Base-by-base conservation (phyloP, 1,284 basidiomycete species). In the Leucoagaricus sp. region DNA sequence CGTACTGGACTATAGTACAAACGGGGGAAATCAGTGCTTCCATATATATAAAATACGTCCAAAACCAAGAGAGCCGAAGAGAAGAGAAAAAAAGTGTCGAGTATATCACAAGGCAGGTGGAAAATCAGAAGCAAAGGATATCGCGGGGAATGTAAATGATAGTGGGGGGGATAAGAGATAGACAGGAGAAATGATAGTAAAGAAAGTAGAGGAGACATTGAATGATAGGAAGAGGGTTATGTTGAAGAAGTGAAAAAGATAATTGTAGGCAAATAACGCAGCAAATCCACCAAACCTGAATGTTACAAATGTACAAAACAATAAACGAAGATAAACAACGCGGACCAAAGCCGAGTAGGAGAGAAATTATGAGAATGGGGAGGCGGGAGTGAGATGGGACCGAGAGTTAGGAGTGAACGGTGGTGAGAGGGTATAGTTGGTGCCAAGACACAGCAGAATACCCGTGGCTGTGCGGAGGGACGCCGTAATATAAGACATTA, bases 41-140 rank as follows among this genome's bases (percentile, higher is more conserved):
- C 49, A 31, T 50, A 50, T 48, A 48, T 48, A 48, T 40, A 50
- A 40, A 40, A 50, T 50, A 40, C 15, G 7, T 41, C 36, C 34
- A 40, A 41, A 50, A 31, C 49, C 25, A 53, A 53, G 13, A 31
- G 13, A 34, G 23, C 12, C 6, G n/a, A 28, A 28, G 25, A 46
- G 9, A 33, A 33, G 13, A 13, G 13, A 33, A 33, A 33, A 13
- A 21, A 21, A 9, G 29, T 48, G 6, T n/a, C n/a, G 46, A 48
- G 29, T 7, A 33, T 48, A 33, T 48, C 46, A 50, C 34, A 50
- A n/a, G 23, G 9, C 7, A n/a, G 34, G n/a, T n/a, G n/a, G n/a
- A n/a, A n/a, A n/a, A n/a, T n/a, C n/a, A 40, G 26, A 51, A 28
- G 19, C 31, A 23, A 45, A 26, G 28, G 41, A 33, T 7, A 33